Percentiles rank a stretch among this genome's conserved stretches.
These are phyloP conservation scores for Penstemon barbatus DNA, from an alignment of 257 asterid species.

Conservation along the genomic window DNA sequence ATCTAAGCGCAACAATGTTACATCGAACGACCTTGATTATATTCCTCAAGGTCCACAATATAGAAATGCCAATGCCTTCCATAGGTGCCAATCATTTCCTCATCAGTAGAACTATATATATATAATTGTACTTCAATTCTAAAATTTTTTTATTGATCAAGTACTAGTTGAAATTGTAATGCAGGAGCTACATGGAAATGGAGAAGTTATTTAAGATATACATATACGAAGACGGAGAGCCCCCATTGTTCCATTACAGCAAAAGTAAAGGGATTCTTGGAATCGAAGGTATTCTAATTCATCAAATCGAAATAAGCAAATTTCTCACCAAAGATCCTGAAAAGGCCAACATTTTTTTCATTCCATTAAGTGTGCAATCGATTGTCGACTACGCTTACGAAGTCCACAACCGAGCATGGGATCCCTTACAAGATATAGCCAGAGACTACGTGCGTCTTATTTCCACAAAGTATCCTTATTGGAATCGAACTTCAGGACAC, in stretches of 20 bases:
- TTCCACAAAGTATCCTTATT: slow-evolving; percentile 47
- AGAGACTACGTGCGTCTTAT: slow-evolving; percentile 44
- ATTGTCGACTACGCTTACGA: slow-evolving; percentile 41
- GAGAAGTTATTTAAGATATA: slow-evolving; percentile 54
- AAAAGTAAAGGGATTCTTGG: slow-evolving; percentile 48
- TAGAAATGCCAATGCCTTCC: too few relatives aligned
- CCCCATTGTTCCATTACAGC: slow-evolving; percentile 60
- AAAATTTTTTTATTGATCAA: too few relatives aligned
- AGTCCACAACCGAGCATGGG: slow-evolving; percentile 42
- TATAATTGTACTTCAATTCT: too few relatives aligned
- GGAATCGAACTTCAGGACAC: slow-evolving; percentile 52
- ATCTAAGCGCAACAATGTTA: too few relatives aligned
- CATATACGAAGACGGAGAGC: slow-evolving; percentile 63
- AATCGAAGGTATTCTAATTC: slow-evolving; percentile 55
- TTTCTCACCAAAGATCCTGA: slow-evolving; percentile 49
- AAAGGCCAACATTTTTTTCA: slow-evolving; percentile 42
- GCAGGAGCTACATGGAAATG: slow-evolving; percentile 70
- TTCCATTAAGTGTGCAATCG: slow-evolving; percentile 51
- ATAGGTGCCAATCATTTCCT: too few relatives aligned
- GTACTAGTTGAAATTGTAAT: too few relatives aligned
- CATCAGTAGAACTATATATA: too few relatives aligned
- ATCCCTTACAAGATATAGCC: slow-evolving; percentile 48
- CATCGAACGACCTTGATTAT: too few relatives aligned
- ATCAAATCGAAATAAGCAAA: slow-evolving; percentile 52
- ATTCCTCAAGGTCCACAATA: too few relatives aligned